phyloP scores from a whole-genome alignment of 352 stramenopile genomes.

The Saprolegnia diclina region DNA sequence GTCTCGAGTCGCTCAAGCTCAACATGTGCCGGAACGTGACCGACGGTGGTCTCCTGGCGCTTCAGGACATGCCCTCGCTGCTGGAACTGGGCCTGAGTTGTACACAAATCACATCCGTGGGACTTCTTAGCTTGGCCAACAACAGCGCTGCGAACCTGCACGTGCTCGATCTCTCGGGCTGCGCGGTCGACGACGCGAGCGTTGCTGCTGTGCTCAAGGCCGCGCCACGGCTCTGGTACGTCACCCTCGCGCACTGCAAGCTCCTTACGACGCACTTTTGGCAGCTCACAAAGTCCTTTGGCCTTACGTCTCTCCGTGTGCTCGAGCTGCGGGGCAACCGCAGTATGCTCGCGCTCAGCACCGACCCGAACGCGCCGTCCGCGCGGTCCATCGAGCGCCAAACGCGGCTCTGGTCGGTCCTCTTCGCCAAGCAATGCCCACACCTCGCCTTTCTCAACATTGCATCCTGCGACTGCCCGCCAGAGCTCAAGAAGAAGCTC shows the following conservation, averaged over 20 bases:
- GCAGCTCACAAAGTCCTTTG: neutral
- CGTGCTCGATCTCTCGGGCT: conserved; percentile 12
- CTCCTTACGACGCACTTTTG: conserved; percentile 1
- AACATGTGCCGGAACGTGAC: conserved; percentile 1
- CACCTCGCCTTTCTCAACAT: conserved; percentile 17
- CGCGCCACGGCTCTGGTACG: neutral
- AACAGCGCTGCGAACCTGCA: neutral
- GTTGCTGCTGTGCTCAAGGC: neutral
- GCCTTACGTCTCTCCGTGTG: neutral
- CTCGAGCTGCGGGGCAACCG: conserved; percentile 4
- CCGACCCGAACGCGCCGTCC: neutral
- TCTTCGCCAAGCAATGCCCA: conserved; percentile 8
- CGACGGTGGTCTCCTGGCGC: neutral
- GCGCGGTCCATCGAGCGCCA: neutral
- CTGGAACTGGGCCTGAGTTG: conserved; percentile 13
- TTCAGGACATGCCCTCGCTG: neutral
- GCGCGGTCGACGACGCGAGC: neutral
- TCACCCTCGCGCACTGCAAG: conserved; percentile 13
- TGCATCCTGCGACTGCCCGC: conserved; percentile 13
- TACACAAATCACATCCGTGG: neutral
- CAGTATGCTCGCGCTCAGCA: neutral
- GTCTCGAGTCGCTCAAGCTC: conserved; percentile 13
- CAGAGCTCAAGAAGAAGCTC: conserved; percentile 3
- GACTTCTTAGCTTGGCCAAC: neutral
- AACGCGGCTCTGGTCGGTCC: neutral